Evolutionary conservation across 2,329 filamentous ascomycete genomes (phyloP).

Genomic region (Cryphonectria nitschkei): DNA sequence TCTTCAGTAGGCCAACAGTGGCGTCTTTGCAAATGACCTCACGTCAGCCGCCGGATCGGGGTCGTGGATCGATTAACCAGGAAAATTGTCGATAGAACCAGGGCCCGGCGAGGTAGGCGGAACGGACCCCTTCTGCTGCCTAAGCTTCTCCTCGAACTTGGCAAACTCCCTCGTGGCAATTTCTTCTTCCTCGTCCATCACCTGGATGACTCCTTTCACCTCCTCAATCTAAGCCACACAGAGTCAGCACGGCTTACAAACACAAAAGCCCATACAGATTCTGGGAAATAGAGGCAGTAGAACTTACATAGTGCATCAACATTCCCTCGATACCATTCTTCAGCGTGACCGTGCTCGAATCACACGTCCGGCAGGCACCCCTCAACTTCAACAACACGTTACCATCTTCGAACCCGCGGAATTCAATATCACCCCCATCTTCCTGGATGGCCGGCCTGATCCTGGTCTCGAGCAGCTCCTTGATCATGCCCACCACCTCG

Average conservation of each 20-base stretch:
- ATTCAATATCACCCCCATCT: constrained; percentile 97
- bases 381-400: constrained; percentile 85
- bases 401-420: constrained; percentile 84
- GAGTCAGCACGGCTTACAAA: constrained; percentile 35
- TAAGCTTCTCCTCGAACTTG: constrained; percentile 87
- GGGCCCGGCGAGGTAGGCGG: constrained; percentile 44
- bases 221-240: constrained; percentile 77
- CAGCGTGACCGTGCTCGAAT: constrained; percentile 93
- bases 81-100: constrained; percentile 43
- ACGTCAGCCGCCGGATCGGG: not conserved
- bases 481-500: constrained; percentile 97
- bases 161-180: constrained; percentile 85
- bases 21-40: not conserved
- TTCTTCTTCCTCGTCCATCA: constrained; percentile 90
- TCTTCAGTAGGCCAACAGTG: not conserved
- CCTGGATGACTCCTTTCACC: constrained; percentile 88
- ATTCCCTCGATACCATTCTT: constrained; percentile 99
- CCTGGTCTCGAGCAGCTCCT: constrained; percentile 92
- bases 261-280: not conserved
- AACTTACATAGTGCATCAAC: constrained; percentile 91
- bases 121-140: constrained; percentile 53
- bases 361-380: constrained; percentile 93
- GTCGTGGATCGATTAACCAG: constrained; percentile 33
- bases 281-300: not conserved
- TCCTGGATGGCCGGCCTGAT: constrained; percentile 96